Conservation (phyloP, 495 filamentous ascomycete genomes). For the Penicillium diatomitis region DNA sequence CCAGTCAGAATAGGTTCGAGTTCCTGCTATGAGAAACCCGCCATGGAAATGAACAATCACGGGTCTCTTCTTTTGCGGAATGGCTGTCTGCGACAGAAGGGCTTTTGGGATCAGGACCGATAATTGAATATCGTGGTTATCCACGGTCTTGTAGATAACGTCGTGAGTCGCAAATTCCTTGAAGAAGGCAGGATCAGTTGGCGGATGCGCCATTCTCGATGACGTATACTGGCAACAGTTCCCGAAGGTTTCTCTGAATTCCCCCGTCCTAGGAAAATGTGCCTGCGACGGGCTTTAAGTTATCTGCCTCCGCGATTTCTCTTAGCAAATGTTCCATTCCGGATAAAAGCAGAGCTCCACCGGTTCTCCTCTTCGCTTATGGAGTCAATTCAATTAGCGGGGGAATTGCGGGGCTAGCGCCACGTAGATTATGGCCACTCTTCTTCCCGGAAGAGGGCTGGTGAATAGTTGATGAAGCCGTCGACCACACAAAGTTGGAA, state of each 20-base stretch:
- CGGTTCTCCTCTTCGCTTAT: too few relatives aligned
- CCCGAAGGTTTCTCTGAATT: not conserved
- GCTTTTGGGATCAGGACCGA: constrained; percentile 8
- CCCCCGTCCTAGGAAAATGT: too few relatives aligned
- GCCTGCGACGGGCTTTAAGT: too few relatives aligned
- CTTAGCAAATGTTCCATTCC: not conserved
- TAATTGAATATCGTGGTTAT: not conserved
- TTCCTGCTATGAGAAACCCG: constrained; percentile 8
- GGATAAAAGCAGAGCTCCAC: not conserved
- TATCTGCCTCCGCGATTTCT: too few relatives aligned
- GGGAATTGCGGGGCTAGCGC: not conserved
- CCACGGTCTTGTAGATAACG: constrained; percentile 3
- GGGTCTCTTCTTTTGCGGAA: constrained; percentile 1
- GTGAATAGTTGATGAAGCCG: too few relatives aligned
- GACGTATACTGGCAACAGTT: not conserved
- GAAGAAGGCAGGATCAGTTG: not conserved
- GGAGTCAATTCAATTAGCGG: not conserved
- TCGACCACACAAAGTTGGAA: too few relatives aligned
- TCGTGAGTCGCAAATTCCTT: constrained; percentile 4
- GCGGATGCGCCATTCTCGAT: not conserved
- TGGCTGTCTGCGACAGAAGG: not conserved
- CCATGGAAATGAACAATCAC: constrained; percentile 10
- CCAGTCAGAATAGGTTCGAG: constrained; percentile 9
- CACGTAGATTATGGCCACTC: not conserved
- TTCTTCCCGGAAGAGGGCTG: too few relatives aligned